These are phyloP conservation scores for Gentiana macrophylla DNA, from an alignment of 257 asterid genomes.

Conservation along the genomic window DNA sequence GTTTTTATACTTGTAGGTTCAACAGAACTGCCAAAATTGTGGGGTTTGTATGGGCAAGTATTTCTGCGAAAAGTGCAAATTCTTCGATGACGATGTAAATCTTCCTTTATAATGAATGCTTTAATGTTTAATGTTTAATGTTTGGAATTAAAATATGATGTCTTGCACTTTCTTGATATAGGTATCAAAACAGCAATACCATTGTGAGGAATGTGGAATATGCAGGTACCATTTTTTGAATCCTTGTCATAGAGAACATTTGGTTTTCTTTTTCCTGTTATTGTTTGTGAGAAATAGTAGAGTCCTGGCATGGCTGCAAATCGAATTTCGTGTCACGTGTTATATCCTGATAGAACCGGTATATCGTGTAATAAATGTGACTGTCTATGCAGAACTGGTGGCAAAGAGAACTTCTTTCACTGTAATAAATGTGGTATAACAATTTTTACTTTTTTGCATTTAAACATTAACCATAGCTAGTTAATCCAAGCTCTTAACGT, in stretches of 20 bases:
- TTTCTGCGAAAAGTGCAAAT: slow-evolving; percentile 47
- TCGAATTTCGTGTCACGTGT: too few relatives aligned
- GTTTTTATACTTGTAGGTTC: slow-evolving; percentile 25
- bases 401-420: slow-evolving; percentile 57
- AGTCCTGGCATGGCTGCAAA: too few relatives aligned
- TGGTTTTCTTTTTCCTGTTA: too few relatives aligned
- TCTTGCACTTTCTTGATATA: slow-evolving; percentile 5
- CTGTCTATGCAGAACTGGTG: slow-evolving; percentile 43
- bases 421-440: slow-evolving; percentile 48
- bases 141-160: background rate
- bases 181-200: slow-evolving; percentile 51
- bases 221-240: slow-evolving; percentile 34
- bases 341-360: too few relatives aligned
- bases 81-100: slow-evolving; percentile 58
- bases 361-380: too few relatives aligned
- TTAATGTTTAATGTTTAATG: too few relatives aligned
- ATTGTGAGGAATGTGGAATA: slow-evolving; percentile 58
- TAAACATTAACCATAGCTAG: background rate
- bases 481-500: background rate
- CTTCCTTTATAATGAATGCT: background rate
- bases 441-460: background rate
- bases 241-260: background rate
- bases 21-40: slow-evolving; percentile 34
- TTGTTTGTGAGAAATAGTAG: too few relatives aligned
- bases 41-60: slow-evolving; percentile 52